A percentile compares a stretch with the other conserved stretches of the same genome.
Evolutionary conservation across 192 early-diverging fungal genomes (phyloP).

Genomic region (Umbelopsis vinacea): DNA sequence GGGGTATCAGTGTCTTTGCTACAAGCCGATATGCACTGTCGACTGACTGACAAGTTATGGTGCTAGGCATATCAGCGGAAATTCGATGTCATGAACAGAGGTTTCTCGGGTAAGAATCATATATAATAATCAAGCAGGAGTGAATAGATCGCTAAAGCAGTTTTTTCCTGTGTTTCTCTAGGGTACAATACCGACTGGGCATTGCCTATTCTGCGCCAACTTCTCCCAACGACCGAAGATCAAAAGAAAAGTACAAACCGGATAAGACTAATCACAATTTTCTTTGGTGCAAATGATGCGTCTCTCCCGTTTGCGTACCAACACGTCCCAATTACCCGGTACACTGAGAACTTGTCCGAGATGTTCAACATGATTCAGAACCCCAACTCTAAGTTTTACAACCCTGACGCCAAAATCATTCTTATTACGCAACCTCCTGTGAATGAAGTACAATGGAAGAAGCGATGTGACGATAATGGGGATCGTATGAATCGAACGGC

Average conservation of each 20-base stretch:
- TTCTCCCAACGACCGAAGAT: constrained; percentile 51
- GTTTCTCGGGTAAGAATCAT: constrained; percentile 11
- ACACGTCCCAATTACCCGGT: constrained; percentile 66
- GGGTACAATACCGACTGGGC: constrained; percentile 68
- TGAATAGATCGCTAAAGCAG: no score
- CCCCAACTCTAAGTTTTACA: constrained; percentile 54
- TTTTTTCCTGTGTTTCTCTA: not conserved
- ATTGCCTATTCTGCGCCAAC: constrained; percentile 52
- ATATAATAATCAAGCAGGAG: no score
- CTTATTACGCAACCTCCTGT: constrained; percentile 75
- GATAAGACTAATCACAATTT: constrained; percentile 69
- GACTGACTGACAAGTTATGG: no score
- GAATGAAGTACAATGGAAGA: constrained; percentile 55
- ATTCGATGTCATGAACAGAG: constrained; percentile 17
- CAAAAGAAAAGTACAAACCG: constrained; percentile 26
- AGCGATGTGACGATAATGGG: constrained; percentile 35
- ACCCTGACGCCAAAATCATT: constrained; percentile 65
- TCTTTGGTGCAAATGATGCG: constrained; percentile 87
- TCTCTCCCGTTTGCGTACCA: constrained; percentile 50
- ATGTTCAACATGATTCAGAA: constrained; percentile 62
- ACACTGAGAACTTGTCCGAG: constrained; percentile 59
- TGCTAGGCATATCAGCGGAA: constrained; percentile 3
- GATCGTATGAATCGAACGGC: constrained; percentile 40
- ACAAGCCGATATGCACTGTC: no score
- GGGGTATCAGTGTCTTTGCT: not conserved